These are phyloP conservation scores for Aphanoascus verrucosus DNA, from an alignment of 2,329 filamentous ascomycete species.

Conservation along the genomic window DNA sequence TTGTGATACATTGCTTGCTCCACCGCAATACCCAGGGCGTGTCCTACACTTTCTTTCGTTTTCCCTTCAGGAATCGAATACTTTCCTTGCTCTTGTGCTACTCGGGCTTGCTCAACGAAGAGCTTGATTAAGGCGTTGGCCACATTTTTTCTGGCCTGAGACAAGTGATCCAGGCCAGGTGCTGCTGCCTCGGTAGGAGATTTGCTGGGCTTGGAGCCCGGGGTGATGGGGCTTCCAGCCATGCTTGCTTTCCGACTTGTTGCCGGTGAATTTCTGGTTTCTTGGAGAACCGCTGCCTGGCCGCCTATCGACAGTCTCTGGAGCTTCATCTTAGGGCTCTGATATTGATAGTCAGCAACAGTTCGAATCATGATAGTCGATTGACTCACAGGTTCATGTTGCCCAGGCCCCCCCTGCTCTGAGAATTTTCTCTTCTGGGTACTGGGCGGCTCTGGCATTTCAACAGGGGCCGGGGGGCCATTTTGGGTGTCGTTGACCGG, in stretches of 20 bases:
- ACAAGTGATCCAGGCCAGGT: slow-evolving; percentile 44
- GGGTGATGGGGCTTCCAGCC: slow-evolving; percentile 21
- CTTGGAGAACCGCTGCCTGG: slow-evolving; percentile 15
- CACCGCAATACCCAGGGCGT: slow-evolving; percentile 64
- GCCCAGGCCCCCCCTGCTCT: slow-evolving; percentile 26
- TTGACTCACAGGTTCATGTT: slow-evolving; percentile 26
- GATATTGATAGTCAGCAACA: not conserved
- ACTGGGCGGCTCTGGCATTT: slow-evolving; percentile 17
- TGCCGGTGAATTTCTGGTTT: slow-evolving; percentile 21
- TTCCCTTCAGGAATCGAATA: slow-evolving; percentile 54
- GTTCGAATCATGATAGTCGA: not conserved
- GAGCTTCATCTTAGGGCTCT: slow-evolving; percentile 36
- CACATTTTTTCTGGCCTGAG: slow-evolving; percentile 54
- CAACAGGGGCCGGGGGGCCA: slow-evolving; percentile 19
- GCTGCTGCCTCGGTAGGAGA: slow-evolving; percentile 26
- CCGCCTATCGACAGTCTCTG: slow-evolving; percentile 28
- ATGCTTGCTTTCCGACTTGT: slow-evolving; percentile 27
- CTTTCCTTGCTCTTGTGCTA: slow-evolving; percentile 54
- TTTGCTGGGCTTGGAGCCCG: slow-evolving; percentile 24
- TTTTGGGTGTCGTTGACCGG: slow-evolving; percentile 24
- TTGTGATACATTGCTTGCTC: slow-evolving; percentile 57
- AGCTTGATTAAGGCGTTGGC: slow-evolving; percentile 62
- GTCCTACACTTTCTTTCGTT: slow-evolving; percentile 53
- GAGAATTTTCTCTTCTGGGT: slow-evolving; percentile 38
- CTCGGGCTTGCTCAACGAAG: slow-evolving; percentile 55